phyloP scores from a whole-genome alignment of 1,284 basidiomycete genomes.

The Pseudomicrostroma phylloplanum region DNA sequence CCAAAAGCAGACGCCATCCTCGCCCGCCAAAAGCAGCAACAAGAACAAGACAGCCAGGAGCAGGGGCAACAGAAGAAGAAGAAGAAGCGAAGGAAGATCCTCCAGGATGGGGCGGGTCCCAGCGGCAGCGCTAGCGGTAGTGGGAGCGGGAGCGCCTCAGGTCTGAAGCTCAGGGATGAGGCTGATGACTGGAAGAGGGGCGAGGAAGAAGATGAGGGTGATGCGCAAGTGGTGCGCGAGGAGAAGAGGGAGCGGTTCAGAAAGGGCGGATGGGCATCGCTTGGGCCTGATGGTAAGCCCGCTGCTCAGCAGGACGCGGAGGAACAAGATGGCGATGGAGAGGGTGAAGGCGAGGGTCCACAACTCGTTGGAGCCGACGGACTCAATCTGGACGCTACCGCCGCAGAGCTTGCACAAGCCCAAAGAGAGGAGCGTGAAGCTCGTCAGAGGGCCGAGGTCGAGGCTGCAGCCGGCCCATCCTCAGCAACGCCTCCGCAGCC shows the following conservation, averaged over 20 bases:
- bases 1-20: constrained; percentile 94
- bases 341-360: constrained; percentile 9
- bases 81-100: constrained; percentile 64
- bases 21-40: constrained; percentile 52
- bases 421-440: constrained; percentile 18
- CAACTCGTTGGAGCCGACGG: constrained; percentile 13
- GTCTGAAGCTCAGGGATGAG: constrained; percentile 37
- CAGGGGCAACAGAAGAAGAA: constrained; percentile 62
- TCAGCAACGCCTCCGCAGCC: background rate
- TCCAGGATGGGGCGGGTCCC: constrained; percentile 20
- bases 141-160: constrained; percentile 10
- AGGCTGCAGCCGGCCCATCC: constrained; percentile 6
- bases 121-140: background rate
- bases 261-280: constrained; percentile 14
- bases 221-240: constrained; percentile 21
- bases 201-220: constrained; percentile 24
- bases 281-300: constrained; percentile 4
- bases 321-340: background rate
- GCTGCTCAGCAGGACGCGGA: constrained; percentile 6
- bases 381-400: constrained; percentile 1
- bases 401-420: background rate
- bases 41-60: constrained; percentile 51
- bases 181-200: constrained; percentile 24
- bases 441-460: constrained; percentile 47
- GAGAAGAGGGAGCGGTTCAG: constrained; percentile 14